These are phyloP conservation scores for Backusella liffmaniae DNA, from an alignment of 192 early-diverging fungal genomes.

Conservation along the genomic window DNA sequence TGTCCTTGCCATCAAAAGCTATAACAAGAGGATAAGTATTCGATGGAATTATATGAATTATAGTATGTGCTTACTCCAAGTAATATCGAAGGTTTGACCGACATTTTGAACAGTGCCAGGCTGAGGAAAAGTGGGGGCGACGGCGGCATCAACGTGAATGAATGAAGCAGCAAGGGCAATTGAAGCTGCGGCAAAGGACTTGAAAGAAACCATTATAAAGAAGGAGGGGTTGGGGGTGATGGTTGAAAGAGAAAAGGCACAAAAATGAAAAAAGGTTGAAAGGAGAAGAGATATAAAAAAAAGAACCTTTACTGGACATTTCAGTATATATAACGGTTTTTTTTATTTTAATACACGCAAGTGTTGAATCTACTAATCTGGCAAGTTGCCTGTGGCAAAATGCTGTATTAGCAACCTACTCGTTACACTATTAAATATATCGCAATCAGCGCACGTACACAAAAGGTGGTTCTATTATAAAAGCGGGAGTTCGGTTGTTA, in stretches of 20 bases:
- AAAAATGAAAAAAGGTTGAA: neutral
- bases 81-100: slow-evolving; percentile 20
- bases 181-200: slow-evolving; percentile 1
- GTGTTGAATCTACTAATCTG: slow-evolving; percentile 4
- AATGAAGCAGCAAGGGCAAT: slow-evolving; percentile 17
- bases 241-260: neutral
- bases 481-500: neutral
- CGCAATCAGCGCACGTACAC: neutral
- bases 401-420: neutral
- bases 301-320: neutral
- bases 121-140: slow-evolving; percentile 26
- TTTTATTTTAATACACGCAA: neutral
- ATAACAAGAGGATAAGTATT: neutral
- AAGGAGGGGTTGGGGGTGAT: slow-evolving; percentile 7
- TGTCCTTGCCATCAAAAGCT: slow-evolving; percentile 9
- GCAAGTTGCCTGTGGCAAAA: neutral
- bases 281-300: neutral
- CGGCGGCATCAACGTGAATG: slow-evolving; percentile 15
- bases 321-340: neutral
- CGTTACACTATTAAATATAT: neutral
- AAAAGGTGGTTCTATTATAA: slow-evolving; percentile 3
- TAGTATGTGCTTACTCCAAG: slow-evolving; percentile 32
- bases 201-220: slow-evolving; percentile 11
- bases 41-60: neutral
- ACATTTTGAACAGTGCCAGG: slow-evolving; percentile 26